Conservation (phyloP, 139 green algal species). For the Chlamydomonas sp. region DNA sequence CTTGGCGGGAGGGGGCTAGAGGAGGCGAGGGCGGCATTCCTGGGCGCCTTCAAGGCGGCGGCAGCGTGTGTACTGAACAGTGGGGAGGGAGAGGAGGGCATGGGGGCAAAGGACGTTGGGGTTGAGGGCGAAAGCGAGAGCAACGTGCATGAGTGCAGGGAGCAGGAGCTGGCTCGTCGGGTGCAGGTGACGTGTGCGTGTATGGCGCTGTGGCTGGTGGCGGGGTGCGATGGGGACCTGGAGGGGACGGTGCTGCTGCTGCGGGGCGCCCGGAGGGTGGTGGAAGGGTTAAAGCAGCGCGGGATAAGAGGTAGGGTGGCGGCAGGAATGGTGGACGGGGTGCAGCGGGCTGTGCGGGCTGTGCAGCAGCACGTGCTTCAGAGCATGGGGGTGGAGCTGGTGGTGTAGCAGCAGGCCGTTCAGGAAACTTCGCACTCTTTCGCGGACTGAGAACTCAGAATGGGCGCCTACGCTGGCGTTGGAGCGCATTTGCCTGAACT, state of each 20-base stretch:
- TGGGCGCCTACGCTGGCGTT: too few relatives aligned
- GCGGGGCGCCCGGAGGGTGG: neutral
- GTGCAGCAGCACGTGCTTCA: constrained; percentile 6
- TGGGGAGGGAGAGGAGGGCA: too few relatives aligned
- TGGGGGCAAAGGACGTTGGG: neutral
- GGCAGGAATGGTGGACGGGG: neutral
- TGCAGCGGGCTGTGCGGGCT: neutral
- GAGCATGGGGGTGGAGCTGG: neutral
- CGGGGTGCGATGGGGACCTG: neutral
- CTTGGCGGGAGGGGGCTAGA: neutral
- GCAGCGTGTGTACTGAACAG: too few relatives aligned
- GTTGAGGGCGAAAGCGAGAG: neutral
- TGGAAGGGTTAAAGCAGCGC: neutral
- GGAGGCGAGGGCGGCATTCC: neutral
- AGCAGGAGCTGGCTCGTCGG: neutral
- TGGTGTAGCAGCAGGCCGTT: neutral
- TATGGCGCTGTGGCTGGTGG: constrained; percentile 4
- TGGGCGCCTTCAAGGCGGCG: neutral
- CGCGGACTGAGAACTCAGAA: too few relatives aligned
- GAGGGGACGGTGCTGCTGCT: neutral
- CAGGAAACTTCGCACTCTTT: neutral
- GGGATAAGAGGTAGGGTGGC: neutral
- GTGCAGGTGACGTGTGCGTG: constrained; percentile 3
- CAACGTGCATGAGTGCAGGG: too few relatives aligned
- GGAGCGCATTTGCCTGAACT: too few relatives aligned